Evolutionary conservation across 805 yeast genomes (phyloP).

Genomic region (Metschnikowia bowlesiae): DNA sequence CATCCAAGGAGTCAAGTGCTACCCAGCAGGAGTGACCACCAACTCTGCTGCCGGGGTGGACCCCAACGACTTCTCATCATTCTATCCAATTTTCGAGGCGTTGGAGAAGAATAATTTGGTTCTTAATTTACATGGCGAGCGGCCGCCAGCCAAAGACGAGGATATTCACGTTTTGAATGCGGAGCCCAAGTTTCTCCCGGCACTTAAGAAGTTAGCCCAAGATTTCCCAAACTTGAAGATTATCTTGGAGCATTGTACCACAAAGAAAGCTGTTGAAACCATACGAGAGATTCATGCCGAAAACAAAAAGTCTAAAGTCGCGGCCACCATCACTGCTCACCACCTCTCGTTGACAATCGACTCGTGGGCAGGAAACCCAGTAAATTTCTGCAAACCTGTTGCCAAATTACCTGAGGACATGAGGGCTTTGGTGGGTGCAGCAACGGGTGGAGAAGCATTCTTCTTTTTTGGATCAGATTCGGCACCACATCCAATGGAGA

Average conservation of each 20-base stretch:
- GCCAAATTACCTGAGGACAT: constrained; percentile 89
- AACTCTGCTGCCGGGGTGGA: constrained; percentile 90
- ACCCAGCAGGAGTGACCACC: constrained; percentile 99
- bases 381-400: constrained; percentile 95
- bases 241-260: constrained; percentile 91
- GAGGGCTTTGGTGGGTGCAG: constrained; percentile 78
- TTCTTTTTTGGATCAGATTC: constrained; percentile 97
- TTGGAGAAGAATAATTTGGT: constrained; percentile 77
- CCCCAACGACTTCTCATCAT: constrained; percentile 83
- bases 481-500: constrained; percentile 89
- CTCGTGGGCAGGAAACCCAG: constrained; percentile 94
- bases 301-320: constrained; percentile 50
- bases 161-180: constrained; percentile 92
- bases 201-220: constrained; percentile 66
- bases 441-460: constrained; percentile 84
- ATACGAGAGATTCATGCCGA: constrained; percentile 49
- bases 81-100: constrained; percentile 85
- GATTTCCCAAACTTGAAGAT: constrained; percentile 87
- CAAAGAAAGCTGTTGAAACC: constrained; percentile 79
- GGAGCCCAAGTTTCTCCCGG: constrained; percentile 89
- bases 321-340: constrained; percentile 95
- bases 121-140: constrained; percentile 92
- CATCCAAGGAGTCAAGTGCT: constrained; percentile 88
- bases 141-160: constrained; percentile 54
- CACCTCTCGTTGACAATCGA: constrained; percentile 86